phyloP scores from a whole-genome alignment of 352 stramenopile genomes.

The Globisporangium rhizosaccharum region DNA sequence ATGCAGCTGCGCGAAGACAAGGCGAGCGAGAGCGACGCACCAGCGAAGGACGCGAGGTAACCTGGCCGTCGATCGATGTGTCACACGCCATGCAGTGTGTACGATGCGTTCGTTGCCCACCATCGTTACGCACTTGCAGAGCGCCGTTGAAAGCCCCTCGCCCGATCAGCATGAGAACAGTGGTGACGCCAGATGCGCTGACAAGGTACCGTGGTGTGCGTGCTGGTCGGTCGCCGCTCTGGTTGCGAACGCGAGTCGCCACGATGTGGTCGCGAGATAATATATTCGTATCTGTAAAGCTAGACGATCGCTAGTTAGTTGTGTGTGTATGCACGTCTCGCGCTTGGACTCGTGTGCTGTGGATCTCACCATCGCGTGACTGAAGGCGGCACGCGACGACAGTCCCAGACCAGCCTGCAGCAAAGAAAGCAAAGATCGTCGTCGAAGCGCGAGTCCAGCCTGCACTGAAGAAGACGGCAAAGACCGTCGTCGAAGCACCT shows the following conservation, averaged over 20 bases:
- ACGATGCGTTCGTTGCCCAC: constrained; percentile 7
- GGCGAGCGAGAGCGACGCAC: constrained; percentile 8
- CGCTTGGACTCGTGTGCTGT: not conserved
- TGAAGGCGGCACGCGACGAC: constrained; percentile 6
- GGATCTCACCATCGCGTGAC: constrained; percentile 4
- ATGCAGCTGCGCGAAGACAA: constrained; percentile 35
- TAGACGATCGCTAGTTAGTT: not conserved
- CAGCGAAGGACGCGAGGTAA: constrained; percentile 33
- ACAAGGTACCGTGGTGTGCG: constrained; percentile 32
- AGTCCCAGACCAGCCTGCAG: not conserved
- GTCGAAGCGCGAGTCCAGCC: not conserved
- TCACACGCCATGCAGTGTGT: not conserved
- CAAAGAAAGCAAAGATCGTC: constrained; percentile 9
- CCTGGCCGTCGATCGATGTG: not conserved
- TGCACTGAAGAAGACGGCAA: constrained; percentile 4
- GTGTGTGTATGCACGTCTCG: not conserved
- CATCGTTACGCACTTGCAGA: constrained; percentile 18
- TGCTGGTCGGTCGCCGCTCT: not conserved
- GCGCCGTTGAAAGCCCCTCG: constrained; percentile 22
- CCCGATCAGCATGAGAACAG: constrained; percentile 14
- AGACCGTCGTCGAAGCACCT: not conserved
- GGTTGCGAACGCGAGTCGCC: not conserved
- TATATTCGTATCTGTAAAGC: constrained; percentile 17
- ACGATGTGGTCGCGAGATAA: constrained; percentile 10
- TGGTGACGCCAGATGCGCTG: constrained; percentile 20